Evolutionary conservation across 192 early-diverging fungal genomes (phyloP).

Genomic region (Polychytrium aggregatum): DNA sequence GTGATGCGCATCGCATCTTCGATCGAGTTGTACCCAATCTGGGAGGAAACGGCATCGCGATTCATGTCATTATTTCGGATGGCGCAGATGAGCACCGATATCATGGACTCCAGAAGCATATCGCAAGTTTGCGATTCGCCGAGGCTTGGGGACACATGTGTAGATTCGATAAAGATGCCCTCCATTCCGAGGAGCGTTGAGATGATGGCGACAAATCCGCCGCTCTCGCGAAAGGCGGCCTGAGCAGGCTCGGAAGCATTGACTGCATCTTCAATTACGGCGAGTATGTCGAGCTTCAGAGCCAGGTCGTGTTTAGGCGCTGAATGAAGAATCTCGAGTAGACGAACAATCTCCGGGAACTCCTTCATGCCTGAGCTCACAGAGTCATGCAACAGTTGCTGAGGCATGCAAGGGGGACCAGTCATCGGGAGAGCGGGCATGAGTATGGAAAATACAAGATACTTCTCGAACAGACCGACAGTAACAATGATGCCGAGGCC

Average conservation of each 20-base stretch:
- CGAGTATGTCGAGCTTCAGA: slow-evolving; percentile 45
- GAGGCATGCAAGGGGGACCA: not conserved
- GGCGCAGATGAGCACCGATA: slow-evolving; percentile 34
- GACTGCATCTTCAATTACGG: slow-evolving; percentile 36
- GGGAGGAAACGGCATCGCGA: slow-evolving; percentile 31
- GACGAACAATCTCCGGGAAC: too few relatives aligned
- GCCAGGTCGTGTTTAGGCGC: slow-evolving; percentile 38
- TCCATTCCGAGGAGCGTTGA: slow-evolving; percentile 45
- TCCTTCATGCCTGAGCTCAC: too few relatives aligned
- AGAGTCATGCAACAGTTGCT: not conserved
- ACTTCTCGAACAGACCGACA: not conserved
- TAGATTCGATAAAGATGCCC: slow-evolving; percentile 7
- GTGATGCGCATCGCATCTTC: slow-evolving; percentile 49
- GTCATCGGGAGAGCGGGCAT: not conserved
- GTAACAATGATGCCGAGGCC: too few relatives aligned
- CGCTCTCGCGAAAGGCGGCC: slow-evolving; percentile 43
- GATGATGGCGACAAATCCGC: slow-evolving; percentile 49
- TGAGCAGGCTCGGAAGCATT: slow-evolving; percentile 30
- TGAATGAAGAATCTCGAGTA: slow-evolving; percentile 48
- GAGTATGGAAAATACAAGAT: slow-evolving; percentile 3
- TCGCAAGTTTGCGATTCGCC: too few relatives aligned
- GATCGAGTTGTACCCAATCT: slow-evolving; percentile 40
- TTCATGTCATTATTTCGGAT: slow-evolving; percentile 38
- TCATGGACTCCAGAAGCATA: slow-evolving; percentile 6
- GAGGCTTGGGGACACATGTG: too few relatives aligned